phyloP scores from a whole-genome alignment of 2,329 filamentous ascomycete species.

The Cladosporium sp. region DNA sequence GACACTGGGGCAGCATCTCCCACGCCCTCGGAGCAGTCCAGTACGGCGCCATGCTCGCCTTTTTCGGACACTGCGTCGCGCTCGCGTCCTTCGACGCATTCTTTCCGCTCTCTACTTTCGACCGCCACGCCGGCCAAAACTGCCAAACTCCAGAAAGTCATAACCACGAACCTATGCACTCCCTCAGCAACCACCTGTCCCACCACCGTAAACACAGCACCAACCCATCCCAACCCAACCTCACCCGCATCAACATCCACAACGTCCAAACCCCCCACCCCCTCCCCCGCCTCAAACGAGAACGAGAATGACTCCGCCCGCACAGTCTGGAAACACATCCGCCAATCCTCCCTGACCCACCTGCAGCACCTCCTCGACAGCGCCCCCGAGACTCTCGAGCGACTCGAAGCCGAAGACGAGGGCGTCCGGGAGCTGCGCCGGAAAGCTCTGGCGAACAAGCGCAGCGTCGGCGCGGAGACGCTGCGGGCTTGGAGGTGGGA shows the following conservation, averaged over 20 bases:
- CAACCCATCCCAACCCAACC: neutral
- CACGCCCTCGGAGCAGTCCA: slow-evolving; percentile 1
- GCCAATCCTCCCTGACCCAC: slow-evolving; percentile 27
- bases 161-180: too few species aligned
- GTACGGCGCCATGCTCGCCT: slow-evolving; percentile 12
- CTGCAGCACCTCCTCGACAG: slow-evolving; percentile 22
- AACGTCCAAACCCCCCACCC: neutral
- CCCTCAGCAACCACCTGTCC: neutral
- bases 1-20: slow-evolving; percentile 5
- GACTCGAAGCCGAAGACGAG: slow-evolving; percentile 24
- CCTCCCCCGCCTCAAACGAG: slow-evolving; percentile 2
- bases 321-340: slow-evolving; percentile 36
- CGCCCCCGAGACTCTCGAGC: slow-evolving; percentile 19
- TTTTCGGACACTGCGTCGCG: neutral
- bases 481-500: slow-evolving; percentile 33
- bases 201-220: neutral
- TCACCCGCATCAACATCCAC: neutral
- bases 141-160: neutral
- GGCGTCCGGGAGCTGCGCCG: slow-evolving; percentile 26
- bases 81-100: neutral
- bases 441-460: slow-evolving; percentile 35
- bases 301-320: slow-evolving; percentile 28
- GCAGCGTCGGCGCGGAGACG: slow-evolving; percentile 38
- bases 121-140: slow-evolving; percentile 12
- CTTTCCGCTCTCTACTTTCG: neutral